Evolutionary conservation across 1,139 yeast species (phyloP).

Genomic region (Sugiyamaella japonica): DNA sequence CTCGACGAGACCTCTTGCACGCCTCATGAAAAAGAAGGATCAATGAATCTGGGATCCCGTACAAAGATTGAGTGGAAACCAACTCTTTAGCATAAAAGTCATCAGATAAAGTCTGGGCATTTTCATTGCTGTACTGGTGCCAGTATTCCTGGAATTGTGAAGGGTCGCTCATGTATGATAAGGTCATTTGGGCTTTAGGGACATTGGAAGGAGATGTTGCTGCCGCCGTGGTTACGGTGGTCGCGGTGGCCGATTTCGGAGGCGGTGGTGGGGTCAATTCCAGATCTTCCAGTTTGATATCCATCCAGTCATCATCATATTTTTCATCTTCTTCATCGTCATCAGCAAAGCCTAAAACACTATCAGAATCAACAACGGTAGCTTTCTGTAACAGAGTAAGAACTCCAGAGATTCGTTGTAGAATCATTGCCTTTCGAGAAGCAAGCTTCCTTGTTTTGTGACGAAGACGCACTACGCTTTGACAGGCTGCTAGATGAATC

Average conservation of each 20-base stretch:
- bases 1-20: slow-evolving; percentile 57
- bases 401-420: slow-evolving; percentile 78
- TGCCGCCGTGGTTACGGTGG: not conserved
- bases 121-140: slow-evolving; percentile 26
- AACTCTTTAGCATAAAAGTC: slow-evolving; percentile 40
- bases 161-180: slow-evolving; percentile 34
- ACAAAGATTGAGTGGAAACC: slow-evolving; percentile 76
- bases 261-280: slow-evolving; percentile 17
- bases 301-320: slow-evolving; percentile 31
- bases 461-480: slow-evolving; percentile 67
- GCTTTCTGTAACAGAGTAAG: slow-evolving; percentile 71
- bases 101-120: slow-evolving; percentile 27
- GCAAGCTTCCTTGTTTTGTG: slow-evolving; percentile 65
- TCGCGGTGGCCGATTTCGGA: not conserved
- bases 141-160: slow-evolving; percentile 36
- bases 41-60: slow-evolving; percentile 82
- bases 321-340: slow-evolving; percentile 20
- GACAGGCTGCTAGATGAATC: slow-evolving; percentile 73
- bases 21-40: slow-evolving; percentile 56
- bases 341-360: slow-evolving; percentile 21
- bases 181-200: slow-evolving; percentile 7
- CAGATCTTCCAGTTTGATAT: slow-evolving; percentile 32
- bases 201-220: slow-evolving; percentile 9
- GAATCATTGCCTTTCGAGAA: slow-evolving; percentile 71
- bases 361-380: slow-evolving; percentile 32